Percentiles rank a stretch among this genome's conserved stretches.
Conservation (phyloP, 495 filamentous ascomycete genomes). For the Annulohypoxylon bovei region DNA sequence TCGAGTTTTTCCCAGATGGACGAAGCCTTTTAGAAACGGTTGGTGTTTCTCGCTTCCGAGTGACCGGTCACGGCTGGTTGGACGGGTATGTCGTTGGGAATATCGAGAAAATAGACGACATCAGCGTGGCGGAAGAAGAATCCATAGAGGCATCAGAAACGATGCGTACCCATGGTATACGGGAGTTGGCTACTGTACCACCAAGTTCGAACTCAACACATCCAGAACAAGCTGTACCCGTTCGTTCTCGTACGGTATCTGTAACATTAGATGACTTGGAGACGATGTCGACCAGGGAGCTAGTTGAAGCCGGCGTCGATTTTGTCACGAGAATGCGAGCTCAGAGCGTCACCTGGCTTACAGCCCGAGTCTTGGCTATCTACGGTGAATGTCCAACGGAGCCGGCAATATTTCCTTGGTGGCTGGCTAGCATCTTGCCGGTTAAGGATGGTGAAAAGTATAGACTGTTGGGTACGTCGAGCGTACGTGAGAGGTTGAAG, state of each 20-base stretch:
- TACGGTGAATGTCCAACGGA: slow-evolving; percentile 82
- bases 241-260: slow-evolving; percentile 20
- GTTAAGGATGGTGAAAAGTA: slow-evolving; percentile 84
- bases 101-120: slow-evolving; percentile 79
- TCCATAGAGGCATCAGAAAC: slow-evolving; percentile 73
- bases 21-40: slow-evolving; percentile 80
- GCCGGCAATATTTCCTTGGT: slow-evolving; percentile 83
- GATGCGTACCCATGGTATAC: slow-evolving; percentile 26
- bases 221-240: not conserved
- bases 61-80: slow-evolving; percentile 67
- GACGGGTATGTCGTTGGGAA: slow-evolving; percentile 83
- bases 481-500: slow-evolving; percentile 82
- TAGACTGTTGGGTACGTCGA: slow-evolving; percentile 71
- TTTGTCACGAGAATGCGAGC: slow-evolving; percentile 75
- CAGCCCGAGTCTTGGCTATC: slow-evolving; percentile 71
- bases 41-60: slow-evolving; percentile 78
- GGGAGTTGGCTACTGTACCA: slow-evolving; percentile 22
- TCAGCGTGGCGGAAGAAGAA: slow-evolving; percentile 84
- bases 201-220: slow-evolving; percentile 6
- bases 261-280: slow-evolving; percentile 58
- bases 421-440: slow-evolving; percentile 86
- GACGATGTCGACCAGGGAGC: slow-evolving; percentile 71
- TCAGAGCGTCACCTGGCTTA: slow-evolving; percentile 76
- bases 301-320: slow-evolving; percentile 69
- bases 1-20: slow-evolving; percentile 79